Evolutionary conservation across 345 rosid genomes (phyloP), one percentile per base, ranked within the genome.

Genomic region (Xanthoceras sorbifolium): DNA sequence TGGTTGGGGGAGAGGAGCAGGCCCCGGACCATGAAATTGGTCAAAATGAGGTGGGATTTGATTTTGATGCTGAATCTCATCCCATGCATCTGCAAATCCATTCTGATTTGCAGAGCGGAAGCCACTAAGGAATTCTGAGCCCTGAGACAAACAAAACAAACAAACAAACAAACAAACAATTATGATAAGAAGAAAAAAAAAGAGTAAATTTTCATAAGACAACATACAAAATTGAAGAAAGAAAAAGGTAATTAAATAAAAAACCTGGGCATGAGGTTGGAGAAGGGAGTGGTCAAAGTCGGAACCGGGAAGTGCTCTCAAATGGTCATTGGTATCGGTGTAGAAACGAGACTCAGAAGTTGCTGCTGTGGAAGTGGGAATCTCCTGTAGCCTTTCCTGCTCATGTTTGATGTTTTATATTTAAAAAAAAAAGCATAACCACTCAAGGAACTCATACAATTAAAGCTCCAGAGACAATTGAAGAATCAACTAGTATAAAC

Each of bases 321-420:
- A 48, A 63, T 77, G 87, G 34, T 87, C 94, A 11, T 73, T 81
- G 11, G 83, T 52, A 32, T 84, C 86, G 18, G 91, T 42, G 82
- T 83, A 87, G 72, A 89, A 86, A n/a, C 79, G 88, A 67, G 85
- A 67, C 29, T 81, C 92, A 9, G 93, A 82, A 60, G 85, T 74
- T 2, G 87, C 72, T 0, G 86, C 74, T 3, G 92, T 63, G 0
- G 93, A 83, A 18, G 85, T 84, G 1, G 99, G 97, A 80, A 90
- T 88, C 89, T 94, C 98, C 83, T 86, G 87, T 28, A 92, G 87
- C 90, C 94, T 86, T 66, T 91, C 98, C 99, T 93, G 91, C 75
- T 62, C 60, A 82, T 54, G 14, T 50, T 67, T 38, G 14, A 31
- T 0, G 52, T 46, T 25, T 50, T 18, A 50, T 29, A 26, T 15